Evolutionary conservation across 2,329 filamentous ascomycete species (phyloP).

Genomic region (Calonectria pseudoreteaudii): DNA sequence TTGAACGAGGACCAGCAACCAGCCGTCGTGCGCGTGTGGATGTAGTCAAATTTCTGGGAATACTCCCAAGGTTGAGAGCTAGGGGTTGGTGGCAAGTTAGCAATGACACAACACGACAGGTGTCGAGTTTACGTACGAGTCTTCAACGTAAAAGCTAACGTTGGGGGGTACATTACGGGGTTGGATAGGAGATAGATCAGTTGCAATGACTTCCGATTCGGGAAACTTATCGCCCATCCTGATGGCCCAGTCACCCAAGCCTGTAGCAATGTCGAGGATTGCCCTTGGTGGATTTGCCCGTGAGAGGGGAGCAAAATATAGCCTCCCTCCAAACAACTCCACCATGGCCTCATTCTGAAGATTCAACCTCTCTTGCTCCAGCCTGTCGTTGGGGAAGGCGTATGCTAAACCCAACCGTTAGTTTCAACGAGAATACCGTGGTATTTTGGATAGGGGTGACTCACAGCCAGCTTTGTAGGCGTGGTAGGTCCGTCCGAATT

Average conservation of each 20-base stretch:
- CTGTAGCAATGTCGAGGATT: conserved; percentile 59
- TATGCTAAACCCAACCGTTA: conserved; percentile 50
- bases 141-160: conserved; percentile 80
- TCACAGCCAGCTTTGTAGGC: conserved; percentile 60
- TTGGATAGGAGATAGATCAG: conserved; percentile 77
- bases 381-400: conserved; percentile 58
- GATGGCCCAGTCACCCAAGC: conserved; percentile 71
- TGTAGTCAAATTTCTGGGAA: conserved; percentile 66
- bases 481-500: conserved; percentile 61
- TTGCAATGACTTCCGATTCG: conserved; percentile 68
- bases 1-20: conserved; percentile 64
- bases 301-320: conserved; percentile 58
- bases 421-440: background rate
- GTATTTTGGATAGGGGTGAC: conserved; percentile 33
- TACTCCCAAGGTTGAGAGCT: conserved; percentile 64
- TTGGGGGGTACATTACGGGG: conserved; percentile 76
- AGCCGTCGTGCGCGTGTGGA: conserved; percentile 63
- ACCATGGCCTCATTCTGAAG: conserved; percentile 54
- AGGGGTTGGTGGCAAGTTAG: conserved; percentile 1
- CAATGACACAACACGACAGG: background rate
- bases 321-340: conserved; percentile 52
- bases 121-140: conserved; percentile 54
- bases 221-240: conserved; percentile 75
- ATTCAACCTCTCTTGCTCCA: conserved; percentile 56
- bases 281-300: conserved; percentile 48